Conservation (phyloP, 2,329 filamentous ascomycete species). For the Colletotrichum spaethianum region DNA sequence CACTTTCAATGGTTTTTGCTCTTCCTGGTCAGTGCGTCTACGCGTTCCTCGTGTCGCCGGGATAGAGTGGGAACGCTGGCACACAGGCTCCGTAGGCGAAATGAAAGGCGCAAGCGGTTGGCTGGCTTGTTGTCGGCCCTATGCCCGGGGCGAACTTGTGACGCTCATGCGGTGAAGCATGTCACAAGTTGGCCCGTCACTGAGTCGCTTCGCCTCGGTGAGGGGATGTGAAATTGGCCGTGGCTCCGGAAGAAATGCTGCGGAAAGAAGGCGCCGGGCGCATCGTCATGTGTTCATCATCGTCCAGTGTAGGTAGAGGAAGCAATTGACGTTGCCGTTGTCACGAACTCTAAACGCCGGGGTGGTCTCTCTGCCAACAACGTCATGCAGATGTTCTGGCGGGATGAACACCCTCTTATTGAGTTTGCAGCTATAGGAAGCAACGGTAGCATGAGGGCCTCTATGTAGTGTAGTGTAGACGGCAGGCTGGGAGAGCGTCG, state of each 20-base stretch:
- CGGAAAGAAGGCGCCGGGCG: background rate
- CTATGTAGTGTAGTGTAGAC: too few species aligned
- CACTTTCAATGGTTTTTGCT: background rate
- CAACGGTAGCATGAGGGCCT: background rate
- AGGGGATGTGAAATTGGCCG: background rate
- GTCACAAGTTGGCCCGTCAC: constrained; percentile 6
- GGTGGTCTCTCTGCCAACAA: background rate
- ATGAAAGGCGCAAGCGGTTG: constrained; percentile 12
- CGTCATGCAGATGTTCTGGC: background rate
- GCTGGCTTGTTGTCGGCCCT: constrained; percentile 12
- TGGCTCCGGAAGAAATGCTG: background rate
- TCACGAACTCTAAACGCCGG: background rate
- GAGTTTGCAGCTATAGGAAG: background rate
- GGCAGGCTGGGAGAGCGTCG: background rate
- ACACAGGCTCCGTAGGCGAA: constrained; percentile 16
- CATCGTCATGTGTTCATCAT: background rate
- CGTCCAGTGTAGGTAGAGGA: background rate
- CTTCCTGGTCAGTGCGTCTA: constrained; percentile 24
- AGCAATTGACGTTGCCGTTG: background rate
- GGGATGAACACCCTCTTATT: background rate
- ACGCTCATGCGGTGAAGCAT: constrained; percentile 8
- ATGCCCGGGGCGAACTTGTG: background rate
- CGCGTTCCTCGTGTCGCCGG: background rate
- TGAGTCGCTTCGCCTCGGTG: constrained; percentile 5
- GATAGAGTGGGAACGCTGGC: constrained; percentile 4